phyloP scores from a whole-genome alignment of 225 moss, liverwort and hornwort species.

The Climacium dendroides region DNA sequence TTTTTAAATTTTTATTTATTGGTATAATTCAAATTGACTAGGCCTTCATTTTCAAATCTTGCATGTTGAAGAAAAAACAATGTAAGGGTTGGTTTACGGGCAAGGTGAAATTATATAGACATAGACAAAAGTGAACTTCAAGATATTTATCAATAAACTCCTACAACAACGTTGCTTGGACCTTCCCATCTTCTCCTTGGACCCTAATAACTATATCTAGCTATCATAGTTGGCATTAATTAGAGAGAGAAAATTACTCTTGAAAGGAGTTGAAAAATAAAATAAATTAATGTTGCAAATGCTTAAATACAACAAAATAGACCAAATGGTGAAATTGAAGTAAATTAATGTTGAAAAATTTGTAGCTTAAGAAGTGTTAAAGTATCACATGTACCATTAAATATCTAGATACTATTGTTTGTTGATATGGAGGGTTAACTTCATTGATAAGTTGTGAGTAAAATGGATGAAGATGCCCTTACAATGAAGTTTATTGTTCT shows the following conservation, averaged over 20 bases:
- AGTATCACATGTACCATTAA: neutral
- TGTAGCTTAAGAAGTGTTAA: neutral
- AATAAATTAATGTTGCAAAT: neutral
- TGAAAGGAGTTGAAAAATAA: accelerated
- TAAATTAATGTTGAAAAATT: accelerated
- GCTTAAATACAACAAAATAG: neutral
- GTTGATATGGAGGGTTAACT: neutral
- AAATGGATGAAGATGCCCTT: neutral
- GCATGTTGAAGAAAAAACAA: too few species aligned
- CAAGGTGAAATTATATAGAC: neutral
- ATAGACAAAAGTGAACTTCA: neutral
- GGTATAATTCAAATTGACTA: neutral
- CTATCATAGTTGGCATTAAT: neutral
- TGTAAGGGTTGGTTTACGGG: accelerated
- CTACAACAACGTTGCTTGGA: neutral
- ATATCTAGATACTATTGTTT: too few species aligned
- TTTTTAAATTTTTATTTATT: neutral
- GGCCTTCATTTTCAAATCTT: too few species aligned
- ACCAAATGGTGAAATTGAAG: neutral
- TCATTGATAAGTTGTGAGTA: neutral
- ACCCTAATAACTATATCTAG: accelerated
- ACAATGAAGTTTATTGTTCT: neutral
- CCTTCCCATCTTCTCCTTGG: neutral
- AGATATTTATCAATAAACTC: neutral
- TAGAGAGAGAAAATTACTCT: neutral